A percentile compares a stretch with the other conserved stretches of the same genome.
These are phyloP conservation scores for Xerocomus minutiporus DNA, from an alignment of 1,284 basidiomycete genomes.

Conservation along the genomic window DNA sequence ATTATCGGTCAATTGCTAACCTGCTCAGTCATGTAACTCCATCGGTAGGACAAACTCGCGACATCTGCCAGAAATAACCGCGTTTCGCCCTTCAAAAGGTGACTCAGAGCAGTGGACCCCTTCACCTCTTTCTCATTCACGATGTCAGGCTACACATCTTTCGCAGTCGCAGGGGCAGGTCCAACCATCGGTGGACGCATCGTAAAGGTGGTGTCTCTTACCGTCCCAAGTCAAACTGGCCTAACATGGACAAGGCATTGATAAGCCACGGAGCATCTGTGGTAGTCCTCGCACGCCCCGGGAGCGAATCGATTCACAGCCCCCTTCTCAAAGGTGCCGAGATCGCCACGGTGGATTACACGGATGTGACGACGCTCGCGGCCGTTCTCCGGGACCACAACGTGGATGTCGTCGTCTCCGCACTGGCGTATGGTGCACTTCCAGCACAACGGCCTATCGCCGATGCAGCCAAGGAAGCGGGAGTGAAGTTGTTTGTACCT, in stretches of 20 bases:
- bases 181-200: constrained; percentile 31
- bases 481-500: constrained; percentile 38
- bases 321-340: constrained; percentile 28
- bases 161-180: constrained; percentile 30
- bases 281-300: constrained; percentile 23
- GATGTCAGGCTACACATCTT: constrained; percentile 30
- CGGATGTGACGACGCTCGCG: constrained; percentile 26
- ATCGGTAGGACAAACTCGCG: not conserved
- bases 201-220: constrained; percentile 17
- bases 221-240: not conserved
- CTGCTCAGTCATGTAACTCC: not conserved
- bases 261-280: constrained; percentile 19
- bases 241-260: constrained; percentile 17
- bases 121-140: not conserved
- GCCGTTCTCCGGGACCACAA: constrained; percentile 31
- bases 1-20: no score
- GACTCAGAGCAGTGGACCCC: not conserved
- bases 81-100: constrained; percentile 10
- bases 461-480: constrained; percentile 36
- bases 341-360: constrained; percentile 31
- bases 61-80: constrained; percentile 7
- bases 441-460: constrained; percentile 32
- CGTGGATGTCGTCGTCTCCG: constrained; percentile 35
- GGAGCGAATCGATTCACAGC: constrained; percentile 19
- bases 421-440: constrained; percentile 28